Percentiles rank a stretch among this genome's conserved stretches.
These are phyloP conservation scores for Daldinia sp. DNA, from an alignment of 2,329 filamentous ascomycete species.

Conservation along the genomic window DNA sequence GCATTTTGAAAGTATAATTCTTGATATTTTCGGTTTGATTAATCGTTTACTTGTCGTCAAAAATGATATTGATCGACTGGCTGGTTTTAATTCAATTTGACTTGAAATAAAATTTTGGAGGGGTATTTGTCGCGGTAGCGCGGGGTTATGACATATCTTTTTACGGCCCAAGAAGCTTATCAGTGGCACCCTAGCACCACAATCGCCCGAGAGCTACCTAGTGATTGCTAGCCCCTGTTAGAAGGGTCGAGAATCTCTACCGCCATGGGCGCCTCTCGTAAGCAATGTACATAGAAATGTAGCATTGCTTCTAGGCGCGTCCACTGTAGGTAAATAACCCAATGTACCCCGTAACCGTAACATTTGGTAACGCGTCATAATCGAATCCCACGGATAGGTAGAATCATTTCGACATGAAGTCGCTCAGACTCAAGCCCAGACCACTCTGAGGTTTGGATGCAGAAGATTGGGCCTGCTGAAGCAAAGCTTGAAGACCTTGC, in stretches of 20 bases:
- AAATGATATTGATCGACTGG: constrained; percentile 3
- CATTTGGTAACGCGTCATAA: background rate
- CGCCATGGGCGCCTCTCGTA: constrained; percentile 4
- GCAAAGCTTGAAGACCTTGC: constrained; percentile 72
- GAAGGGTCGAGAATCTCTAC: constrained; percentile 36
- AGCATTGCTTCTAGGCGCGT: background rate
- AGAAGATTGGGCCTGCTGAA: constrained; percentile 64
- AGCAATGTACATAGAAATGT: constrained; percentile 24
- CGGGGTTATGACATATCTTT: constrained; percentile 55
- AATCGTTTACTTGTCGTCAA: background rate
- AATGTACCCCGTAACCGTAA: background rate
- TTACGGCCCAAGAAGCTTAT: constrained; percentile 19
- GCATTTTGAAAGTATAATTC: constrained; percentile 55
- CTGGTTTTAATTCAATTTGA: constrained; percentile 26
- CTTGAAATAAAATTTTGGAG: constrained; percentile 53
- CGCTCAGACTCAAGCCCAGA: constrained; percentile 64
- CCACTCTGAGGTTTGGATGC: constrained; percentile 52
- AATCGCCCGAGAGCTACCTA: constrained; percentile 35
- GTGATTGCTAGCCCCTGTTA: constrained; percentile 29
- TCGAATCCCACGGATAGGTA: background rate
- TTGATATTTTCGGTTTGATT: background rate
- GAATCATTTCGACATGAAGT: constrained; percentile 62
- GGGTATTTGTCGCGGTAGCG: constrained; percentile 53
- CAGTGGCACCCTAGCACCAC: constrained; percentile 24
- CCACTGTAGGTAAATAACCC: background rate